phyloP scores from a whole-genome alignment of 108 stramenopile species.

The Skeletonema costatum region DNA sequence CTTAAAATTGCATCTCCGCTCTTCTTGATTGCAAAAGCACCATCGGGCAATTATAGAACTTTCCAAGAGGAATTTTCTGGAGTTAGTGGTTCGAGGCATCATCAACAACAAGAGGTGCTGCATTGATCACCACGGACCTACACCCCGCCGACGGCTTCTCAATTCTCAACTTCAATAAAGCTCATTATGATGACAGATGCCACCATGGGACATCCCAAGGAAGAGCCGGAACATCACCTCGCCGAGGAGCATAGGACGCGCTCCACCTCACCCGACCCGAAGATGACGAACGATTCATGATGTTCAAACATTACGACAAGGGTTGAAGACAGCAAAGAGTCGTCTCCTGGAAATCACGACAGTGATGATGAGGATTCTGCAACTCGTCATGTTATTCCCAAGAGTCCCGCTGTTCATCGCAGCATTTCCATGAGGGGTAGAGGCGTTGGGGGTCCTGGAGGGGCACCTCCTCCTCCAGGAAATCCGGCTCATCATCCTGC shows the following conservation, averaged over 20 bases:
- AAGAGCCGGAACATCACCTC: not conserved
- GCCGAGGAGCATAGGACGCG: not conserved
- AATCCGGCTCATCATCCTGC: not conserved
- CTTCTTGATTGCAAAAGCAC: not conserved
- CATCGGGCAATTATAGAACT: not conserved
- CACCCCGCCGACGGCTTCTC: not conserved
- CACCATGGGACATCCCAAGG: not conserved
- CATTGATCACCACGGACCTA: not conserved
- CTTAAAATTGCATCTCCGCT: not conserved
- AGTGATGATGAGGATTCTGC: not conserved
- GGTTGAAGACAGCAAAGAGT: not conserved
- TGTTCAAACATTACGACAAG: conserved; percentile 2
- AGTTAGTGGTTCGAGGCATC: not conserved
- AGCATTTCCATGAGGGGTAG: conserved; percentile 1
- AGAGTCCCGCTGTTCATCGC: not conserved
- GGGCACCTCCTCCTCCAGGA: not conserved
- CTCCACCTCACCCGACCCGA: not conserved
- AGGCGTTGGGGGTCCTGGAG: not conserved
- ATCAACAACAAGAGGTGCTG: not conserved
- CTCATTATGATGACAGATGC: not conserved
- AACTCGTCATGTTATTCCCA: not conserved
- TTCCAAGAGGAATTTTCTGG: not conserved
- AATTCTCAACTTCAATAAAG: not conserved
- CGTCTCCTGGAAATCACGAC: not conserved
- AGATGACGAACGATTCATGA: conserved; percentile 1